Evolutionary conservation across 164 flowering plant genomes (phyloP).

Genomic region (Cinnamomum micranthum): DNA sequence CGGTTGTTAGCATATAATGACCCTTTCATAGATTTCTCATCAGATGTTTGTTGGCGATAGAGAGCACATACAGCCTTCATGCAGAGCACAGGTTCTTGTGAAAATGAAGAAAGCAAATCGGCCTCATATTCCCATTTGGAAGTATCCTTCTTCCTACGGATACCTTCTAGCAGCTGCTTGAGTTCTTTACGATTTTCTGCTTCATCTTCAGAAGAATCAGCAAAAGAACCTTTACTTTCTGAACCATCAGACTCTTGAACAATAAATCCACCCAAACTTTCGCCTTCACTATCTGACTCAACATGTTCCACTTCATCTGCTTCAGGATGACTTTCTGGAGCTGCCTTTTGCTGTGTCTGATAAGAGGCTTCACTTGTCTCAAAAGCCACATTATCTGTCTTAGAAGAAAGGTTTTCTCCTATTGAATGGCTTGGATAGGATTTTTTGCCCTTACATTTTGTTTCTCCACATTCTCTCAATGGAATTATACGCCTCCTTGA

Average conservation of each 20-base stretch:
- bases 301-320: constrained; percentile 29
- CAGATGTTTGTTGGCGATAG: constrained; percentile 57
- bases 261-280: constrained; percentile 47
- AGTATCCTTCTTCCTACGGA: constrained; percentile 34
- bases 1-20: constrained; percentile 28
- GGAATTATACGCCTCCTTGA: constrained; percentile 28
- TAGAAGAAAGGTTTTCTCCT: background rate
- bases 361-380: constrained; percentile 4
- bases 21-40: constrained; percentile 32
- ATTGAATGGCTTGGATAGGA: background rate
- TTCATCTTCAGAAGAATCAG: constrained; percentile 22
- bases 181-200: constrained; percentile 13
- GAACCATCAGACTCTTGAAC: constrained; percentile 33
- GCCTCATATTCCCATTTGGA: constrained; percentile 53
- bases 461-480: constrained; percentile 22
- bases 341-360: constrained; percentile 9
- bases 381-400: background rate
- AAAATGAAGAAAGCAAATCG: constrained; percentile 73
- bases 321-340: constrained; percentile 12
- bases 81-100: constrained; percentile 56
- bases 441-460: constrained; percentile 3
- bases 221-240: constrained; percentile 20
- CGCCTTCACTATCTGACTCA: constrained; percentile 40
- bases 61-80: constrained; percentile 84
- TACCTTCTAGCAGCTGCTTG: constrained; percentile 30